These are phyloP conservation scores for Aspergillus brasiliensis DNA, from an alignment of 2,329 filamentous ascomycete genomes.

Conservation along the genomic window DNA sequence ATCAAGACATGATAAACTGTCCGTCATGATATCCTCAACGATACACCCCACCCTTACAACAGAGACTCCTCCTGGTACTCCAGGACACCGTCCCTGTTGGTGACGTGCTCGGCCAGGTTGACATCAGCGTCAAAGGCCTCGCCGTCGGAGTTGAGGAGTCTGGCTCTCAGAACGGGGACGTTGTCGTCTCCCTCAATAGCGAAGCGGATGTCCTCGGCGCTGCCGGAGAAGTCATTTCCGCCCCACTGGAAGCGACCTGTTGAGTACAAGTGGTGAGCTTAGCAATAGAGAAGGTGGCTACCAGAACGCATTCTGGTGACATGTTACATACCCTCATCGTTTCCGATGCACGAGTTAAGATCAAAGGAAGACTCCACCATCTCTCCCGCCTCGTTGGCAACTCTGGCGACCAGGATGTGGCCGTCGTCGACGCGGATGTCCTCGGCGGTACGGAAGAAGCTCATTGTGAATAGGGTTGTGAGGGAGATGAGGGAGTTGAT, in stretches of 20 bases:
- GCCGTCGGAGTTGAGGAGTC: conserved; percentile 1
- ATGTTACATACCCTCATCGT: conserved; percentile 13
- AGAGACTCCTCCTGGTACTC: conserved; percentile 2
- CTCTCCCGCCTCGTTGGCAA: conserved; percentile 6
- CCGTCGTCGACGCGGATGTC: conserved; percentile 14
- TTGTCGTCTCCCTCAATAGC: conserved; percentile 17
- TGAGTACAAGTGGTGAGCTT: not conserved
- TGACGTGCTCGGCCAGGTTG: conserved; percentile 20
- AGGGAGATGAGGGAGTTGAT: not conserved
- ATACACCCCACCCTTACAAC: not conserved
- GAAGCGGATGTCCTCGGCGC: conserved; percentile 15
- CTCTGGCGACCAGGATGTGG: conserved; percentile 7
- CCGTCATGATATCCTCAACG: not conserved
- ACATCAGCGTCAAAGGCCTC: conserved; percentile 7
- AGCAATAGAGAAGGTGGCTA: too few species aligned
- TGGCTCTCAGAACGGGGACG: conserved; percentile 20
- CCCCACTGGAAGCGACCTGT: conserved; percentile 20
- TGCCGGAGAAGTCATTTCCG: conserved; percentile 14
- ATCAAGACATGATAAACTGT: too few species aligned
- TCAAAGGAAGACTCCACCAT: conserved; percentile 2
- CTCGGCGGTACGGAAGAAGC: conserved; percentile 18
- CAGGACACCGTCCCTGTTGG: conserved; percentile 10
- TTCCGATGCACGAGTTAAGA: conserved; percentile 17
- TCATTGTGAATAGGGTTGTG: conserved; percentile 14
- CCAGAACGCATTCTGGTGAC: not conserved